Evolutionary conservation across 495 filamentous ascomycete genomes (phyloP), one percentile per base, ranked within the genome.

Genomic region (Niebla homalea): DNA sequence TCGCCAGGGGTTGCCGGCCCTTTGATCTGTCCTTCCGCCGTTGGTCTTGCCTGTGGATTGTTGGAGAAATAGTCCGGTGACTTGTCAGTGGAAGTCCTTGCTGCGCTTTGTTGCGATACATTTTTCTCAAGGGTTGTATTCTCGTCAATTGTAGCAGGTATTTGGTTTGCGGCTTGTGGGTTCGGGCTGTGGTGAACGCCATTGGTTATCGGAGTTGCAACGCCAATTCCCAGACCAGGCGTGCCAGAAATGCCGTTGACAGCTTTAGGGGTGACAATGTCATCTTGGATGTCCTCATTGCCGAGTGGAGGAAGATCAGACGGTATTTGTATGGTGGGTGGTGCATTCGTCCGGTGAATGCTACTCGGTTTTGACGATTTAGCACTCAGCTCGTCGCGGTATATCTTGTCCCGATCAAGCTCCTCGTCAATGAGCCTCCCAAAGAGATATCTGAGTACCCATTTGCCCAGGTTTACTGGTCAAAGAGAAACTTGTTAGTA

Each of bases 381-480:
- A 8, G 78, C 70, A 19, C 85, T 72, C 11, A 92, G 71, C 42
- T 75, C 69, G 29, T 77, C 70, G 26, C 93, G 78, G 62, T 84
- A 84, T 8, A 67, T 65, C 59, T 81, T 78, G 60, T 98, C 92
- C 32, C 86, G 80, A 49, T 75, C 75, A 54, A 93, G 83, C 65
- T 96, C 85, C 63, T 94, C 87, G 51, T 90, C 84, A 39, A 97
- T 86, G 38, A 98, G 72, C 36, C 83, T 84, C 20, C 80, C 80
- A 64, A 98, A 98, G 2, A 98, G 76, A 65, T 94, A 94, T 43
- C 92, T 80, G 40, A 98, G 72, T 47, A 97, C 77, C 92, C 92
- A 98, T 71, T 94, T 95, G 4, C 92, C 92, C 46, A 97, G 79
- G 63, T 95, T 97, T 60, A 98, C 88, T 94, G 36, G 37, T 14